Evolutionary conservation across 192 early-diverging fungal genomes (phyloP), one percentile per base, ranked within the genome.

Genomic region (Piromyces finnis): DNA sequence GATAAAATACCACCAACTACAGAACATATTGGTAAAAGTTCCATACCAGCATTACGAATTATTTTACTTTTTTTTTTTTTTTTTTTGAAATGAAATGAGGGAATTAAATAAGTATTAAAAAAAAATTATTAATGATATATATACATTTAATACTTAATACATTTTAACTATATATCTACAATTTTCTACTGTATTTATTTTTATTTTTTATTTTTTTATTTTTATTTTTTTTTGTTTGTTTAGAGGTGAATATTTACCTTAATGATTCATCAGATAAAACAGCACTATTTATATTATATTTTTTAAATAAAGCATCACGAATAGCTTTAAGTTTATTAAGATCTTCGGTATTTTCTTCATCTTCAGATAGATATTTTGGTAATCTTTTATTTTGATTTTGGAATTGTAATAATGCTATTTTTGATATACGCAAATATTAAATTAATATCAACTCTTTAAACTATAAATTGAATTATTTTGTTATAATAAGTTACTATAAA

Each of bases 1-100:
- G 94, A 92, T 78, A 96, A 86, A 0, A 96, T 89, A 13, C 95
- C 96, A 30, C 96, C 96, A 3, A 97, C 84, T 78, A 97, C 91
- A 22, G 96, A 92, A 79, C 92, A 93, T 26, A 94, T 89, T 30
- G 95, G 92, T 4, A 88, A 85, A 35, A 96, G 83, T 84, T 97
- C 96, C 12, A 91, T 89, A 26, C 81, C 80, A 77, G 85, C 82
- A 78, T 87, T 87, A 18, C 78, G 78, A 26, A 86, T 87, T 39
- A 94, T 83, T 28, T 83, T 81, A 78, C 91, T 92, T 82, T n/a
- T n/a, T n/a, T n/a, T n/a, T n/a, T n/a, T n/a, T n/a, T n/a, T n/a
- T n/a, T n/a, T n/a, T n/a, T n/a, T n/a, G n/a, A n/a, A n/a, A n/a
- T n/a, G n/a, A n/a, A n/a, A n/a, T n/a, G n/a, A n/a, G n/a, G n/a